phyloP scores from a whole-genome alignment of 164 flowering plant genomes.

The Vitis amurensis region DNA sequence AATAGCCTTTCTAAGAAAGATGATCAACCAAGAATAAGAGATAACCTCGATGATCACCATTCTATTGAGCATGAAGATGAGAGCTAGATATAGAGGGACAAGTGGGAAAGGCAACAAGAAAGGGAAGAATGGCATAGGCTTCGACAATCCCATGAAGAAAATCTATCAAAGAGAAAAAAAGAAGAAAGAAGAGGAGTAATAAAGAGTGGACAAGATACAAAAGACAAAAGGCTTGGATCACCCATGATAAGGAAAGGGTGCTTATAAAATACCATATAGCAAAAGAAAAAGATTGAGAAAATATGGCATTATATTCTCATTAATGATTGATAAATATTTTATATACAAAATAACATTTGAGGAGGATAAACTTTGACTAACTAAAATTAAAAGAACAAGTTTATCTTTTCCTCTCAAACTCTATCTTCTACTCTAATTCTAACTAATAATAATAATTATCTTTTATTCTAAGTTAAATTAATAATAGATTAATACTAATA shows the following conservation, averaged over 20 bases:
- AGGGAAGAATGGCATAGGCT: conserved; percentile 56
- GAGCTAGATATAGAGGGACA: conserved; percentile 55
- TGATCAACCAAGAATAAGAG: conserved; percentile 56
- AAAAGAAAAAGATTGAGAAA: no score
- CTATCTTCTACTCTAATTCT: no score
- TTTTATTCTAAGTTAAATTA: no score
- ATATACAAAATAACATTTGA: no score
- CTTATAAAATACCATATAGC: conserved; percentile 22
- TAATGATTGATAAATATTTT: no score
- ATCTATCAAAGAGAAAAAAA: conserved; percentile 53
- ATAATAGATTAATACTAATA: no score
- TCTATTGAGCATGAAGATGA: conserved; percentile 69
- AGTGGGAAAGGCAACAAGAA: conserved; percentile 56
- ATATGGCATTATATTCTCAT: no score
- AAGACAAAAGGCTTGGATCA: conserved; percentile 56
- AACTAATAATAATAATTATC: no score
- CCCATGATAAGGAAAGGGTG: conserved; percentile 59
- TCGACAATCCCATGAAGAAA: conserved; percentile 65
- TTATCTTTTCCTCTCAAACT: no score
- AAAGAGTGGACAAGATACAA: conserved; percentile 54
- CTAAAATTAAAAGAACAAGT: no score
- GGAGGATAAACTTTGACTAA: no score
- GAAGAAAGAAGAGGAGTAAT: conserved; percentile 53
- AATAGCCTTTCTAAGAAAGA: conserved; percentile 39
- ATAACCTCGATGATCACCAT: conserved; percentile 57